These are phyloP conservation scores for Coemansia sp. DNA, from an alignment of 192 early-diverging fungal species.

Conservation along the genomic window DNA sequence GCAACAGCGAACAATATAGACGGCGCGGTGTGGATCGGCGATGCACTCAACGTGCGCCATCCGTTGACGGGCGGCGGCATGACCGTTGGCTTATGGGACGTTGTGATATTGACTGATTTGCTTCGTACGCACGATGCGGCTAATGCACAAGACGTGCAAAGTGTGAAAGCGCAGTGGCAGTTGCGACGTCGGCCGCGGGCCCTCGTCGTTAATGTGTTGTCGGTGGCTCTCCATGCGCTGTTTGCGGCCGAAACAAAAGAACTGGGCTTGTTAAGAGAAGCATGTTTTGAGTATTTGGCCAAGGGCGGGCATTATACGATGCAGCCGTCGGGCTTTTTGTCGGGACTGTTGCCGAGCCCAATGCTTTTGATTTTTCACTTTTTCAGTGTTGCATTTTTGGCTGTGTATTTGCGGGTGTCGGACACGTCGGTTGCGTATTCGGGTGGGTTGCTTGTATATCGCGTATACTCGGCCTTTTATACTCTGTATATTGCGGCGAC, in stretches of 20 bases:
- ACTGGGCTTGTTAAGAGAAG: constrained; percentile 72
- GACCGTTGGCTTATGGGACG: constrained; percentile 94
- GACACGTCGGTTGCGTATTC: constrained; percentile 18
- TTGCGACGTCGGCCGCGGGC: constrained; percentile 75
- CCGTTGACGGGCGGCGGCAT: constrained; percentile 96
- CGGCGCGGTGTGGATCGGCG: constrained; percentile 86
- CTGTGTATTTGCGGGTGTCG: constrained; percentile 29
- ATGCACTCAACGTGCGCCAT: constrained; percentile 96
- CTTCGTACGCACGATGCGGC: constrained; percentile 2
- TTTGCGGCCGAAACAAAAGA: constrained; percentile 77
- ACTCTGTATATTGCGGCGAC: constrained; percentile 57
- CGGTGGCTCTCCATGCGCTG: constrained; percentile 86
- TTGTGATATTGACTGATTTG: constrained; percentile 69
- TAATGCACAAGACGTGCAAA: constrained; percentile 1
- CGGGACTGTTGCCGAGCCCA: constrained; percentile 77
- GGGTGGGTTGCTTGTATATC: constrained; percentile 17
- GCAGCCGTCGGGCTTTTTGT: constrained; percentile 82
- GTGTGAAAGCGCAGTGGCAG: constrained; percentile 63
- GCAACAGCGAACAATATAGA: constrained; percentile 68
- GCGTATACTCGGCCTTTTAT: constrained; percentile 38
- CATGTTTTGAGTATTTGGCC: constrained; percentile 85
- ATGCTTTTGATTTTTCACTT: constrained; percentile 83
- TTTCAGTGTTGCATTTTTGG: constrained; percentile 79
- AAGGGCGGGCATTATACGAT: constrained; percentile 78
- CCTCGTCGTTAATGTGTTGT: constrained; percentile 83